Evolutionary conservation across 108 stramenopile species (phyloP), one percentile per base, ranked within the genome.

Genomic region (Nannochloropsis granulata): DNA sequence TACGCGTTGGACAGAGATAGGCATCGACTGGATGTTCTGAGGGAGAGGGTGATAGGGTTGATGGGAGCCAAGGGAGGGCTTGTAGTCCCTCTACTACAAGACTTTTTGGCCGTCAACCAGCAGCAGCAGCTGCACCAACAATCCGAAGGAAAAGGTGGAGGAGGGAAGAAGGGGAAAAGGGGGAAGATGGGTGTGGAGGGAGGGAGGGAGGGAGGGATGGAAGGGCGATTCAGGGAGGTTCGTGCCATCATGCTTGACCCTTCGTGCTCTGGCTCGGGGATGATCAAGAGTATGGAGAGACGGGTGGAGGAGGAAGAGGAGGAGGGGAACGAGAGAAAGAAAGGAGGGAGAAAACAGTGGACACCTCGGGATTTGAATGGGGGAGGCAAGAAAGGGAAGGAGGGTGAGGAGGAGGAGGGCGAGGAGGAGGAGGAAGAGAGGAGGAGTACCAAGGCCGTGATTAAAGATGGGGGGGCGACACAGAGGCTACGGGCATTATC

Each of bases 201-300:
- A n/a, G 56, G 21, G 21, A 71, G n/a, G n/a, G 56, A 16, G 56
- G 56, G n/a, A n/a, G 56, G 25, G 43, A 8, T 78, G 81, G 42
- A n/a, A 43, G 13, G 42, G 45, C 83, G 90, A n/a, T 87, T 88
- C 91, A 84, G 43, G 56, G 85, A 93, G 83, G 93, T 97, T 23
- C 87, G 89, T 71, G 93, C 91, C 16, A 97, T 99, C 80, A 83
- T 99, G 79, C 85, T 98, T 44, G 99, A 99, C 91, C 99, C 99
- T n/a, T 94, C 93, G 21, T 99, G 99, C 87, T 96, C 96, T 12
- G 99, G 99, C 0, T 95, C 94, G 83, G 98, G 98, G 24, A 97
- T 99, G 78, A 93, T 94, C 26, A 92, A 91, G 85, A 83, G 92
- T 2, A 90, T 92, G 25, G 95, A 95, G 84, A 87, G 88, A 16